Base-by-base conservation (phyloP, 805 yeast genomes). In the Candida palmyrensis region DNA sequence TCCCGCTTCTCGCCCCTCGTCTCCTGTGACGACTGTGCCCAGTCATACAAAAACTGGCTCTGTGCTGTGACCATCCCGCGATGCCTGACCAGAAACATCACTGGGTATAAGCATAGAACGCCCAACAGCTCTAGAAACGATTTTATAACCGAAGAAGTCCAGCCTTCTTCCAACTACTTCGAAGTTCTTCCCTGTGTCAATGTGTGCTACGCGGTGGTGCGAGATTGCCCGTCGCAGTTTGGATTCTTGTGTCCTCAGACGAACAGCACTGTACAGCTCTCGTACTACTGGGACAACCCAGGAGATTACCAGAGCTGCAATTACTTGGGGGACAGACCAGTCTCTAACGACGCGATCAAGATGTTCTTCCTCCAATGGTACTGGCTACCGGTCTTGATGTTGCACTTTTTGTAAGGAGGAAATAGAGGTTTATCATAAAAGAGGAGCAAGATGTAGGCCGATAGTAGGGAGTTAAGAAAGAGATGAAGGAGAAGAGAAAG, bases 11-110 rank as follows among this genome's bases (percentile, higher is more conserved):
- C 96, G 1, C 86, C 95, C 7, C 49, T 90, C 16, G 55, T 76
- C 24, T 67, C 81, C 0, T 90, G 98, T 49, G 68, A 63, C 10
- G 78, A 85, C 48, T 90, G 98, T 53, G 68, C 71, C 1, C 43
- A 53, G 2, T 69, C 89, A 1, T 90, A 90, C 54, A 77, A 75
- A 46, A 69, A 79, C 46, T 90, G 98, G 98, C 68, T 92, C 13
- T 90, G 98, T 58, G 70, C 94, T 0, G 86, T 87, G 3, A 67
- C 87, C 0, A 84, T 90, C 5, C 97, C 97, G 0, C 65, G 97
- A 19, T 90, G 98, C 47, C 68, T 85, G 2, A 77, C 82, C 10
- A 42, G 52, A 10, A 51, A 71, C 5, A 39, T 59, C 6, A 45
- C 67, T 0, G 73, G 73, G 5, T 79, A 71, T 51, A 53, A 56